phyloP scores from a whole-genome alignment of 306 rosid species.

The Sicyos edulis region DNA sequence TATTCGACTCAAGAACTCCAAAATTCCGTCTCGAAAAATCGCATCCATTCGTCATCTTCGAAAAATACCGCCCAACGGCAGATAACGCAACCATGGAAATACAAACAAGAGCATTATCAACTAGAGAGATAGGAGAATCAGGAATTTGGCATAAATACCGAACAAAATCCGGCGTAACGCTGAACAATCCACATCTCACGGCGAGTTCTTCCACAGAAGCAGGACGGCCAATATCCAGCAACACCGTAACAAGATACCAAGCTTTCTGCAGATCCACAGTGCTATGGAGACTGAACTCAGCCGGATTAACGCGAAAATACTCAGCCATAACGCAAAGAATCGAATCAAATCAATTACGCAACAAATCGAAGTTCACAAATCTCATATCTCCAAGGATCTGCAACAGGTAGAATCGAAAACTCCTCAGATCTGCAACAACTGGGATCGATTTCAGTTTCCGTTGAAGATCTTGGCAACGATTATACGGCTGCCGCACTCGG shows the following conservation, averaged over 20 bases:
- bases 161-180: slow-evolving; percentile 21
- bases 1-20: slow-evolving; percentile 2
- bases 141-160: slow-evolving; percentile 25
- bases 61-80: slow-evolving; percentile 18
- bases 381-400: not conserved
- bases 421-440: slow-evolving; percentile 17
- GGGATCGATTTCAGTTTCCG: not conserved
- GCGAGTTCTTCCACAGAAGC: slow-evolving; percentile 23
- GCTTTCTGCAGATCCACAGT: slow-evolving; percentile 27
- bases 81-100: slow-evolving; percentile 14
- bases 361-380: not conserved
- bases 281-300: not conserved
- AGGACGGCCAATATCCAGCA: slow-evolving; percentile 21
- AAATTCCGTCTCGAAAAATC: slow-evolving; percentile 4
- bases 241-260: slow-evolving; percentile 23
- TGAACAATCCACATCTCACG: slow-evolving; percentile 21
- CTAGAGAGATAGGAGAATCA: slow-evolving; percentile 21
- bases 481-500: not conserved
- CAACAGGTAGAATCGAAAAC: slow-evolving; percentile 1
- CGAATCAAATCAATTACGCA: not conserved
- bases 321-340: too few species aligned
- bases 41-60: slow-evolving; percentile 6
- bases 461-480: not conserved
- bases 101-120: slow-evolving; percentile 20
- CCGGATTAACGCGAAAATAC: not conserved